Percentiles rank a stretch among this genome's conserved stretches.
Conservation (phyloP, 225 moss, liverwort and hornwort genomes). For the Straminergon stramineum region DNA sequence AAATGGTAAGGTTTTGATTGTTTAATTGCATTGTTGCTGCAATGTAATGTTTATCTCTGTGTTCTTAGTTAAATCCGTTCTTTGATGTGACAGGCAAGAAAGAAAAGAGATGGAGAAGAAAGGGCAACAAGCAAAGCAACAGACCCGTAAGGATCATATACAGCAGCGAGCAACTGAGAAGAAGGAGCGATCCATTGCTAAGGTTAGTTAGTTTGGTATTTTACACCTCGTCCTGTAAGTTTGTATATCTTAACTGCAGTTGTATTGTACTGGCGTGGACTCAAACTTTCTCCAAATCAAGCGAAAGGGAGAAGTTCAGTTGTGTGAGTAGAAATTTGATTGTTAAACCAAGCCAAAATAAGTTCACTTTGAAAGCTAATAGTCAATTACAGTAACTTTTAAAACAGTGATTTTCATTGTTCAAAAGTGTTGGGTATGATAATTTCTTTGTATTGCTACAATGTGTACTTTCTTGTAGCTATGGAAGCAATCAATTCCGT, state of each 20-base stretch:
- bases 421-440: background rate
- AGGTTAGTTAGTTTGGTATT: conserved; percentile 33
- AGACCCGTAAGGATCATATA: conserved; percentile 71
- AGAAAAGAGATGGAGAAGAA: conserved; percentile 71
- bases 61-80: background rate
- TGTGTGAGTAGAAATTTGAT: background rate
- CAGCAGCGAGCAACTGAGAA: conserved; percentile 61
- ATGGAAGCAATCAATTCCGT: background rate
- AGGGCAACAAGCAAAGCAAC: conserved; percentile 50
- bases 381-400: background rate
- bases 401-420: background rate
- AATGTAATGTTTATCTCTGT: background rate
- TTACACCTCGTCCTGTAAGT: background rate
- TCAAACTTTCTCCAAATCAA: background rate
- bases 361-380: background rate
- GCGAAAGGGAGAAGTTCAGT: background rate
- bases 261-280: background rate
- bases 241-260: background rate
- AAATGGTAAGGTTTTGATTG: conserved; percentile 59
- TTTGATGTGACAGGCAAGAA: conserved; percentile 62
- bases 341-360: background rate
- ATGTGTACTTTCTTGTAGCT: background rate
- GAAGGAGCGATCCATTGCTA: conserved; percentile 77
- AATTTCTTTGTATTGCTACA: background rate
- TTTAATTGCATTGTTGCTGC: background rate